Base-by-base conservation (phyloP, 2,329 filamentous ascomycete genomes). In the Neopestalotiopsis rosae region DNA sequence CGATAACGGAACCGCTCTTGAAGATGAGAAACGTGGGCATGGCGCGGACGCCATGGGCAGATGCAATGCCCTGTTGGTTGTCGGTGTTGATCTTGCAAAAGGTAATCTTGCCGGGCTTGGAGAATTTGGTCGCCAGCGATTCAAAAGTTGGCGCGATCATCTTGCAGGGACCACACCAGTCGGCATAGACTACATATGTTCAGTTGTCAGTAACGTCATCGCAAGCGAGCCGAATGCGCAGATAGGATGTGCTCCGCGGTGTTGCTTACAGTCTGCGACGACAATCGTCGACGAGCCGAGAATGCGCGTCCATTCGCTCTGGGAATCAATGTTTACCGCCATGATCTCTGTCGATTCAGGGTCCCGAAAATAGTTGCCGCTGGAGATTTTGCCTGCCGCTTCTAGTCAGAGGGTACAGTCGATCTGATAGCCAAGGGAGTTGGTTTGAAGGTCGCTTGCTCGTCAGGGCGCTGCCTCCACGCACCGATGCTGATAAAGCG, bases 1-100 rank as follows among this genome's bases (percentile, higher is more conserved):
- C 88, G 77, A 93, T 87, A 75, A 91, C 89, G 72, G 87, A 85
- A 75, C 91, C 91, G 78, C 89, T 90, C 82, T 93, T 92, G 86
- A 94, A 95, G 81, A 98, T 90, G 79, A 98, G 89, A 83, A 99
- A 98, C 66, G 96, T 98, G 5, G 96, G 96, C 90, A 97, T 95
- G 72, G 94, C 94, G 76, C 90, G 90, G 78, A 98, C 91, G 75
- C 89, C 88, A 83, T 97, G 94, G 73, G 90, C 86, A 76, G 90
- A 87, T 13, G 94, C 89, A 72, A 98, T 91, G 69, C 92, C 89
- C 73, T 90, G 87, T 80, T 97, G 94, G 74, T 87, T 86, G 78
- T 98, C 95, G 77, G 95, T 94, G 84, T 98, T 92, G 84, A 98
- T 90, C 83, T 97, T 98, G 77, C 90, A 91, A 79, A 98, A 99